Percentiles rank a stretch among this genome's conserved stretches.
phyloP scores from a whole-genome alignment of 805 yeast genomes.

The Saturnispora zaruensis region DNA sequence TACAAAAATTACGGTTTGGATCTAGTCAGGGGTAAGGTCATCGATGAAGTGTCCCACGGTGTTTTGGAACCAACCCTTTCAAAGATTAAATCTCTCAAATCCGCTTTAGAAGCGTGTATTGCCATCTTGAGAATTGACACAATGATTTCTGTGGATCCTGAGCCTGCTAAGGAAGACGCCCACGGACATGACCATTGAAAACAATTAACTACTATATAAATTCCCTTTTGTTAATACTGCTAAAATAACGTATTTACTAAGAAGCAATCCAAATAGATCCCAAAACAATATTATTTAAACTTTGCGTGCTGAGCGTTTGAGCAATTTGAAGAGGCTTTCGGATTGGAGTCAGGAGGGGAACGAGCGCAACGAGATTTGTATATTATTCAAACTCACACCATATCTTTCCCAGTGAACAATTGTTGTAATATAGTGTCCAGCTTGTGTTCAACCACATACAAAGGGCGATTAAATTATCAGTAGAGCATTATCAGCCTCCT shows the following conservation, averaged over 20 bases:
- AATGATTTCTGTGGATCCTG: conserved; percentile 96
- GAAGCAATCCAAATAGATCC: background rate
- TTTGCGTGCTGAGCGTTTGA: background rate
- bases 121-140: conserved; percentile 97
- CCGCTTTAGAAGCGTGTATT: conserved; percentile 96
- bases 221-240: background rate
- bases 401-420: background rate
- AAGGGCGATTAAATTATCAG: background rate
- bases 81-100: conserved; percentile 84
- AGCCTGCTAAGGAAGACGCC: conserved; percentile 83
- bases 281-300: background rate
- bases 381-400: background rate
- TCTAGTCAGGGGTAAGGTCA: conserved; percentile 82
- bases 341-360: conserved; percentile 2
- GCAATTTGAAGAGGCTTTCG: background rate
- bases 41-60: conserved; percentile 75
- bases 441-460: conserved; percentile 6
- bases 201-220: background rate
- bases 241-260: background rate
- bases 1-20: conserved; percentile 92
- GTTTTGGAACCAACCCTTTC: conserved; percentile 94
- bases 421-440: background rate
- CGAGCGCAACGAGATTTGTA: conserved; percentile 11
- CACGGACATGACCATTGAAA: conserved; percentile 51
- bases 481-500: background rate